Percentiles rank a stretch among this genome's conserved stretches.
Conservation (phyloP, 805 yeast genomes). For the Citeromyces nyonsensis region DNA sequence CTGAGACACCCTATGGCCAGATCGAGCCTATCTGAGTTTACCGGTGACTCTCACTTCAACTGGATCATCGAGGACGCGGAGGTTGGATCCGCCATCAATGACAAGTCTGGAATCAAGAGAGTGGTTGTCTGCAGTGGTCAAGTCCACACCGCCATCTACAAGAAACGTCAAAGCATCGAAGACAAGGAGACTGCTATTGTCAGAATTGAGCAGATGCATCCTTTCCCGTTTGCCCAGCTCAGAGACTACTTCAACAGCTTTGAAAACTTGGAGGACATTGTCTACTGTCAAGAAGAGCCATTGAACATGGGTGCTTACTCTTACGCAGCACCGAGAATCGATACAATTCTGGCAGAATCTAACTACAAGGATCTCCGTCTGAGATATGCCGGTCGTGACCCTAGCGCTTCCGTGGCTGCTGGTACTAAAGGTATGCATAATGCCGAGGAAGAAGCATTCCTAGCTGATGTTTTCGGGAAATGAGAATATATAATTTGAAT, state of each 20-base stretch:
- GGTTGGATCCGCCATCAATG: slow-evolving; percentile 60
- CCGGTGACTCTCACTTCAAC: slow-evolving; percentile 83
- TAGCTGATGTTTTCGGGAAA: slow-evolving; percentile 51
- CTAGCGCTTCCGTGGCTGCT: slow-evolving; percentile 96
- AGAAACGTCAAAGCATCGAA: slow-evolving; percentile 66
- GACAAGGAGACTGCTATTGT: slow-evolving; percentile 79
- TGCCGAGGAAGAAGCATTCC: slow-evolving; percentile 80
- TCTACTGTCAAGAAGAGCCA: slow-evolving; percentile 98
- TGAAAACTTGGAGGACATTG: slow-evolving; percentile 76
- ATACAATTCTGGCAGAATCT: slow-evolving; percentile 64
- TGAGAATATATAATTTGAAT: neutral
- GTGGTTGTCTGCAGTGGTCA: slow-evolving; percentile 82
- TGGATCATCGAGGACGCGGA: slow-evolving; percentile 93
- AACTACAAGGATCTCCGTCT: slow-evolving; percentile 38
- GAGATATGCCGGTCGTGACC: slow-evolving; percentile 95
- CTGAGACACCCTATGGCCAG: slow-evolving; percentile 97
- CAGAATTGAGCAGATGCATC: slow-evolving; percentile 89
- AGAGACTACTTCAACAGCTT: slow-evolving; percentile 70
- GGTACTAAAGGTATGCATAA: slow-evolving; percentile 83
- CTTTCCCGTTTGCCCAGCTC: slow-evolving; percentile 95
- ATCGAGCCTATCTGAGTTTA: slow-evolving; percentile 70
- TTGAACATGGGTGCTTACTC: slow-evolving; percentile 90
- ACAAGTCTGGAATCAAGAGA: slow-evolving; percentile 77
- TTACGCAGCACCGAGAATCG: slow-evolving; percentile 70
- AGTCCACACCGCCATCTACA: slow-evolving; percentile 84